These are phyloP conservation scores for Boletus rex-veris DNA, from an alignment of 768 basidiomycete species.

Conservation along the genomic window DNA sequence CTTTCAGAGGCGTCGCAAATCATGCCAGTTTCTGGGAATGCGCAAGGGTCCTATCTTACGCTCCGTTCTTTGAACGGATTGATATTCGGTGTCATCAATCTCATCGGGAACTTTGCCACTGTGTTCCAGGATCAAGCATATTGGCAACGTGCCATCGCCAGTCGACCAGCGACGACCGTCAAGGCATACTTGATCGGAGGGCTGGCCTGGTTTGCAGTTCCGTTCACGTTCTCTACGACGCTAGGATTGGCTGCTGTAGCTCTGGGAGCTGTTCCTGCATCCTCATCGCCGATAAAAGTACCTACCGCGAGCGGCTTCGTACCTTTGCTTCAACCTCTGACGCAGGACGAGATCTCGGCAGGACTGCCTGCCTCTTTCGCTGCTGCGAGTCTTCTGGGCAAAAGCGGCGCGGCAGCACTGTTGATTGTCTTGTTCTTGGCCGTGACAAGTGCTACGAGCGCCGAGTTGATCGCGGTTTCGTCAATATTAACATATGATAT, in stretches of 20 bases:
- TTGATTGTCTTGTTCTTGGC: constrained; percentile 83
- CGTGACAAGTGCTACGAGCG: constrained; percentile 80
- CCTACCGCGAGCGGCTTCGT: constrained; percentile 50
- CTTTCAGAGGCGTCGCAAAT: constrained; percentile 53
- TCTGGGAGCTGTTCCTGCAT: constrained; percentile 45
- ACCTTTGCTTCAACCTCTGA: constrained; percentile 41
- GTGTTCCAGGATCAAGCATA: constrained; percentile 74
- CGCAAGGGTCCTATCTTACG: constrained; percentile 80
- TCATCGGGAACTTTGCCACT: constrained; percentile 77
- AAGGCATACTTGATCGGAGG: constrained; percentile 91
- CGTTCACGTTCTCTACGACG: constrained; percentile 82
- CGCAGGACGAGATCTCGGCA: constrained; percentile 71
- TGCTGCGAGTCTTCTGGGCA: constrained; percentile 75
- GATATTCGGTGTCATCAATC: constrained; percentile 84
- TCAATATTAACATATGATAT: constrained; percentile 81
- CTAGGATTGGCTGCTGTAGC: constrained; percentile 88
- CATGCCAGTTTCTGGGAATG: constrained; percentile 75
- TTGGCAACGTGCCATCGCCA: constrained; percentile 91
- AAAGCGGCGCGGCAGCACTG: constrained; percentile 74
- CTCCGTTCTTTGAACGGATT: constrained; percentile 75
- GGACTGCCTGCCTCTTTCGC: constrained; percentile 85
- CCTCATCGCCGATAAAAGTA: constrained; percentile 27
- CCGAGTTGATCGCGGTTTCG: constrained; percentile 90
- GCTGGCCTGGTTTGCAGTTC: constrained; percentile 88
- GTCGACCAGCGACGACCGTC: constrained; percentile 76